Conservation (phyloP, 106 monocot genomes). For the Cymbidium sinense region DNA sequence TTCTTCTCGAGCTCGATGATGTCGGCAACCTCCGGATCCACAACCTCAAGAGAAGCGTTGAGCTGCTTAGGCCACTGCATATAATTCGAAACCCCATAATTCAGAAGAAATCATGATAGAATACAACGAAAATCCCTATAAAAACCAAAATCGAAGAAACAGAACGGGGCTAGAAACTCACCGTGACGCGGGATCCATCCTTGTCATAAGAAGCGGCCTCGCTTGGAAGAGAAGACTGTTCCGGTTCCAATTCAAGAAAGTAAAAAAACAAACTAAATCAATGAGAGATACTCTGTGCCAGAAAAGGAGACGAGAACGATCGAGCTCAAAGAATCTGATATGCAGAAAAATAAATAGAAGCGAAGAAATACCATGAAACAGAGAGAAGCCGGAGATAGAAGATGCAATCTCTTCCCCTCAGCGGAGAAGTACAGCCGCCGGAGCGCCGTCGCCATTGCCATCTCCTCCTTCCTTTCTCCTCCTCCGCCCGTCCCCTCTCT, state of each 20-base stretch:
- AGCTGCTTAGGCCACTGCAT: constrained; percentile 88
- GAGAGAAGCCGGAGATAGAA: constrained; percentile 31
- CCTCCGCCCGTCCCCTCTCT: neutral
- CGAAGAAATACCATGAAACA: constrained; percentile 43
- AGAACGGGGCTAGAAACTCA: constrained; percentile 8
- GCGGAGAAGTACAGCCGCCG: constrained; percentile 59
- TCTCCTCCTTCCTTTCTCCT: constrained; percentile 16
- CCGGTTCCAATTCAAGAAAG: neutral
- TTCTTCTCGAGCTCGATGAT: constrained; percentile 96
- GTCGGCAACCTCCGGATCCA: constrained; percentile 85
- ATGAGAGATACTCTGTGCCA: neutral
- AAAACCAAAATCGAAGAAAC: neutral
- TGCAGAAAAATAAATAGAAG: neutral
- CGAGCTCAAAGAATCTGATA: neutral
- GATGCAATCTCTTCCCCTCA: constrained; percentile 16
- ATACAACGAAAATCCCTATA: neutral
- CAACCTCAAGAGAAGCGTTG: constrained; percentile 67
- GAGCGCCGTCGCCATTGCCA: constrained; percentile 71
- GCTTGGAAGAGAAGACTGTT: constrained; percentile 58
- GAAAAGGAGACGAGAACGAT: no score
- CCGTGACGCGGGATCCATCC: constrained; percentile 45
- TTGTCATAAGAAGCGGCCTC: constrained; percentile 31
- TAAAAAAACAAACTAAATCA: neutral
- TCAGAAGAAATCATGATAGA: neutral
- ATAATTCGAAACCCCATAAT: neutral